Evolutionary conservation across 2,329 filamentous ascomycete species (phyloP).

Genomic region (Lizonia empirigonia): DNA sequence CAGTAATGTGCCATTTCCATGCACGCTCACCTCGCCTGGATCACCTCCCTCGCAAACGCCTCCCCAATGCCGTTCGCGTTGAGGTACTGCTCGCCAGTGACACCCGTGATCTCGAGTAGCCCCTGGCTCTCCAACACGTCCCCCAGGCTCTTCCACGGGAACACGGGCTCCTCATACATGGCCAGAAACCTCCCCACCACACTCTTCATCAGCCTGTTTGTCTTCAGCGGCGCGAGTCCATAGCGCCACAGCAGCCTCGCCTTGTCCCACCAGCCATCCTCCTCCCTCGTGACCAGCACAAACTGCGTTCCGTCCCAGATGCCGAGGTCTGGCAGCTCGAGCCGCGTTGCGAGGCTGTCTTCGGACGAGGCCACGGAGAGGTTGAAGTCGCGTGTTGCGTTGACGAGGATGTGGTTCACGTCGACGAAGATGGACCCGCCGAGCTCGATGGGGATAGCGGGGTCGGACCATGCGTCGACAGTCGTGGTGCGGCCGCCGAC

Average conservation of each 20-base stretch:
- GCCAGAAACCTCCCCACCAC: slow-evolving; percentile 75
- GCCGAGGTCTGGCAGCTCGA: slow-evolving; percentile 60
- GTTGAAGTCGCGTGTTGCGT: slow-evolving; percentile 73
- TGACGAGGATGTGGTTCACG: slow-evolving; percentile 80
- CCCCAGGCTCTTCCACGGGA: slow-evolving; percentile 81
- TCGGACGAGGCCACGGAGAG: slow-evolving; percentile 57
- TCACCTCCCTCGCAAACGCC: slow-evolving; percentile 76
- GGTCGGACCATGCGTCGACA: slow-evolving; percentile 74
- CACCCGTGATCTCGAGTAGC: slow-evolving; percentile 67
- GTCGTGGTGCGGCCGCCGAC: slow-evolving; percentile 89
- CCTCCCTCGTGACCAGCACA: slow-evolving; percentile 68
- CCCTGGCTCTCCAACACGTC: slow-evolving; percentile 70
- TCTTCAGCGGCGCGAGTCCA: slow-evolving; percentile 75
- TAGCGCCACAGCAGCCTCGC: slow-evolving; percentile 85
- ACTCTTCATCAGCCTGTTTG: slow-evolving; percentile 72
- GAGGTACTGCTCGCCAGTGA: slow-evolving; percentile 77
- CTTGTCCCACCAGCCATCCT: slow-evolving; percentile 76
- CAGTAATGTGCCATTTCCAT: background rate
- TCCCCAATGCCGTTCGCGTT: slow-evolving; percentile 68
- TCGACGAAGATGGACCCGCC: slow-evolving; percentile 92
- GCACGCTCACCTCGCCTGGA: slow-evolving; percentile 67
- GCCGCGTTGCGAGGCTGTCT: slow-evolving; percentile 39
- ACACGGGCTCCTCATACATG: slow-evolving; percentile 80
- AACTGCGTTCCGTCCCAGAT: slow-evolving; percentile 85
- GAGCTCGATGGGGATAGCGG: slow-evolving; percentile 74